These are phyloP conservation scores for Funneliformis mosseae DNA, from an alignment of 192 early-diverging fungal species.

Conservation along the genomic window DNA sequence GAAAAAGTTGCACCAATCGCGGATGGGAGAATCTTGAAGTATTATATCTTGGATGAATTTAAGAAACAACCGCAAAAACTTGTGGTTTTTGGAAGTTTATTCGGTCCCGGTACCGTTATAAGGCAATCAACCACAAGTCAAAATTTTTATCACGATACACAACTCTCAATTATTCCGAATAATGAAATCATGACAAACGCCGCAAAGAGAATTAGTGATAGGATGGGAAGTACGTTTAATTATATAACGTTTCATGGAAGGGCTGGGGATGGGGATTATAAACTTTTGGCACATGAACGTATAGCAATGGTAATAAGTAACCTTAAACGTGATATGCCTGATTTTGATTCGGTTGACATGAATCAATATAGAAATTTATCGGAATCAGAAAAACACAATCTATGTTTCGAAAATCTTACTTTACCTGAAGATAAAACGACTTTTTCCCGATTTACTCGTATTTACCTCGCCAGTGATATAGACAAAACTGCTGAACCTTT, in stretches of 20 bases:
- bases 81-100: slow-evolving; percentile 58
- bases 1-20: slow-evolving; percentile 35
- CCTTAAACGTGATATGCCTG: neutral
- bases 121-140: slow-evolving; percentile 48
- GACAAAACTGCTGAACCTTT: slow-evolving; percentile 36
- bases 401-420: neutral
- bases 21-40: slow-evolving; percentile 14
- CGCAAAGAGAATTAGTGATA: slow-evolving; percentile 42
- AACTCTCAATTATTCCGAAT: slow-evolving; percentile 50
- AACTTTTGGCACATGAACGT: neutral
- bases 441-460: neutral
- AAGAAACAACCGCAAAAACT: slow-evolving; percentile 38
- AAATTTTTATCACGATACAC: slow-evolving; percentile 38
- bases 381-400: neutral
- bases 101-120: slow-evolving; percentile 51
- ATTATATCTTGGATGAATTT: slow-evolving; percentile 39
- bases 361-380: neutral
- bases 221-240: slow-evolving; percentile 46
- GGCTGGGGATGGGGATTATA: slow-evolving; percentile 57
- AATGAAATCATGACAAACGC: slow-evolving; percentile 48
- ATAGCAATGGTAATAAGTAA: neutral
- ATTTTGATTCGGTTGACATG: neutral
- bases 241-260: slow-evolving; percentile 56
- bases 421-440: neutral
- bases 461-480: slow-evolving; percentile 43